phyloP scores from a whole-genome alignment of 2,329 filamentous ascomycete species.

The Aspergillus sclerotialis region DNA sequence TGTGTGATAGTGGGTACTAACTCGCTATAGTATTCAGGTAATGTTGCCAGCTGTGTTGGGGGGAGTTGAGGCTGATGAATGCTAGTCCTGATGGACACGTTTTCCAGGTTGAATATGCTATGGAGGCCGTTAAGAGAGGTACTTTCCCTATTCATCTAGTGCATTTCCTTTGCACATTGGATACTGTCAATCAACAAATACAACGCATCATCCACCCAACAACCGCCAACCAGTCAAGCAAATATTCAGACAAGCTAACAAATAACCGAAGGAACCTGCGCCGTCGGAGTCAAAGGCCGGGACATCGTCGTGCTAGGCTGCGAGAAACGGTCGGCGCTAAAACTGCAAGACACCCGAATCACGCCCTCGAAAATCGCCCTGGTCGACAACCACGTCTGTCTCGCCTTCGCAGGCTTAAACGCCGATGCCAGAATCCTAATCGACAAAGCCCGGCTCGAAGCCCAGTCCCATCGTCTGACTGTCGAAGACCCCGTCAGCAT shows the following conservation, averaged over 20 bases:
- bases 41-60: too few species aligned
- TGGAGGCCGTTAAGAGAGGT: constrained; percentile 98
- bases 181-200: too few species aligned
- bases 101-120: constrained; percentile 99
- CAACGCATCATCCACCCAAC: too few species aligned
- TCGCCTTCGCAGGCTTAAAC: constrained; percentile 95
- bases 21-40: constrained; percentile 71
- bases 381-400: constrained; percentile 90
- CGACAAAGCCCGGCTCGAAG: constrained; percentile 95
- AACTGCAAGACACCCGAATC: constrained; percentile 97
- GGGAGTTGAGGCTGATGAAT: too few species aligned
- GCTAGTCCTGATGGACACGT: constrained; percentile 98
- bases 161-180: too few species aligned
- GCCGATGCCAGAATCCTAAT: constrained; percentile 96
- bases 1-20: constrained; percentile 29
- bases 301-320: constrained; percentile 95
- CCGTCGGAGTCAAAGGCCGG: constrained; percentile 90
- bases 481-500: constrained; percentile 96
- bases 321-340: constrained; percentile 98
- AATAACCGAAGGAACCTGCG: constrained; percentile 71
- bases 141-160: constrained; percentile 38
- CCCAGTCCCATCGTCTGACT: constrained; percentile 92
- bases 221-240: too few species aligned
- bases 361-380: constrained; percentile 98
- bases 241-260: constrained; percentile 18